Evolutionary conservation across 164 flowering plant species (phyloP).

Genomic region (Magnolia changhungtana): DNA sequence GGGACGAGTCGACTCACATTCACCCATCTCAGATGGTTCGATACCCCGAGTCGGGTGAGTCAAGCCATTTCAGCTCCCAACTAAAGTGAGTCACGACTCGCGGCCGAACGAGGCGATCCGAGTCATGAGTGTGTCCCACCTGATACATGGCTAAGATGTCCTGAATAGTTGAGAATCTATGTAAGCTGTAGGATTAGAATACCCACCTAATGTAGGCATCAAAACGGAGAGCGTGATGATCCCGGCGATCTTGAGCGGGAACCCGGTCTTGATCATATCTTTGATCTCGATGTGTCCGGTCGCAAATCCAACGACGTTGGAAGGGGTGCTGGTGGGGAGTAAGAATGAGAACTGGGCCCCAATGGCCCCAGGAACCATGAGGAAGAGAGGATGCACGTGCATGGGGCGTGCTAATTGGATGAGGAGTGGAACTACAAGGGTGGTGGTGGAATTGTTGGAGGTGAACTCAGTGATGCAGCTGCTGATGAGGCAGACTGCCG

Average conservation of each 20-base stretch:
- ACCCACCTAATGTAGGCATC: conserved; percentile 86
- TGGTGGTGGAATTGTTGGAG: conserved; percentile 80
- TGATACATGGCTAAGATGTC: not conserved
- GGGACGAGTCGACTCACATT: no score
- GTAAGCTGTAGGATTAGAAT: not conserved
- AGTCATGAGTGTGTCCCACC: not conserved
- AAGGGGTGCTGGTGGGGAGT: conserved; percentile 80
- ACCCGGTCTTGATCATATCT: conserved; percentile 76
- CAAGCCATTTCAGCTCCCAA: no score
- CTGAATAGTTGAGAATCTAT: not conserved
- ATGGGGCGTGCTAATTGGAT: conserved; percentile 64
- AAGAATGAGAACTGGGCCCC: conserved; percentile 81
- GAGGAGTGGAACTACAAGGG: conserved; percentile 64
- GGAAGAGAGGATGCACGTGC: conserved; percentile 62
- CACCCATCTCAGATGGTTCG: no score
- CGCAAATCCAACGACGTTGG: conserved; percentile 82
- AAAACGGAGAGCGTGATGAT: conserved; percentile 46
- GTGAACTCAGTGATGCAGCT: conserved; percentile 72
- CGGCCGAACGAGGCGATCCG: not conserved
- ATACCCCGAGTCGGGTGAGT: no score
- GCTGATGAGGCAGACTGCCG: conserved; percentile 58
- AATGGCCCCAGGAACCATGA: conserved; percentile 82
- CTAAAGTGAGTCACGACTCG: not conserved
- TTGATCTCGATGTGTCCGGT: conserved; percentile 67
- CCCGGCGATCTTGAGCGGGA: conserved; percentile 68